Base-by-base conservation (phyloP, 2,329 filamentous ascomycete species). In the Penicillium fuscoglaucum region DNA sequence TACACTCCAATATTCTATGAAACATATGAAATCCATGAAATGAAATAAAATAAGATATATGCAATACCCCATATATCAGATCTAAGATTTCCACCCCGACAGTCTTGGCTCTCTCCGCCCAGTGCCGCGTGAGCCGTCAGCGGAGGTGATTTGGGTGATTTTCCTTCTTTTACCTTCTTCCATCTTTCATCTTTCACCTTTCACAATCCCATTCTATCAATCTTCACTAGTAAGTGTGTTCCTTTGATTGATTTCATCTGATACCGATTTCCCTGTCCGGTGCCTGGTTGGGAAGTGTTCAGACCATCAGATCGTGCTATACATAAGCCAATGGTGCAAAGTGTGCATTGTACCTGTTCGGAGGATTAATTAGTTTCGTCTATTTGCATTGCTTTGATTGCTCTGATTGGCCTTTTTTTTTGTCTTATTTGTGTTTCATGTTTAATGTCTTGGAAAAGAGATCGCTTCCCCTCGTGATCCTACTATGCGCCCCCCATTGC, bases 41-140 rank as follows among this genome's bases (percentile, higher is more conserved):
- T 33, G 12, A 13, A 33, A 33, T 33, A 13, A 33, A 13, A 33
- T 33, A 33, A 33, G 31, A 33, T 33, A 33, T 33, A 33, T 33
- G 31, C 31, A 33, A 33, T 33, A 33, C 45, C 53, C 45, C 40
- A 21, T 35, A 45, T 29, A 21, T 52, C 24, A 56, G 40, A 46
- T 26, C 15, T 47, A 31, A 33, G 37, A 51, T 52, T 52, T 53
- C 41, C 41, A 51, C 46, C 41, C 40, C 54, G 31, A 12, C 21
- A 31, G 50, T 47, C 55, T 57, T 57, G 55, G 55, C 55, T 57
- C 41, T 46, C 48, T 57, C 55, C 55, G 55, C 55, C 50, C 48
- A 50, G 19, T 57, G 56, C 56, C 56, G 56, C 17, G 21, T 50
- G 52, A 58, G 40, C 56, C 56, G 56, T 55, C 24, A 43, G n/a